Evolutionary conservation across 768 basidiomycete species (phyloP).

Genomic region (Amanita rubescens): DNA sequence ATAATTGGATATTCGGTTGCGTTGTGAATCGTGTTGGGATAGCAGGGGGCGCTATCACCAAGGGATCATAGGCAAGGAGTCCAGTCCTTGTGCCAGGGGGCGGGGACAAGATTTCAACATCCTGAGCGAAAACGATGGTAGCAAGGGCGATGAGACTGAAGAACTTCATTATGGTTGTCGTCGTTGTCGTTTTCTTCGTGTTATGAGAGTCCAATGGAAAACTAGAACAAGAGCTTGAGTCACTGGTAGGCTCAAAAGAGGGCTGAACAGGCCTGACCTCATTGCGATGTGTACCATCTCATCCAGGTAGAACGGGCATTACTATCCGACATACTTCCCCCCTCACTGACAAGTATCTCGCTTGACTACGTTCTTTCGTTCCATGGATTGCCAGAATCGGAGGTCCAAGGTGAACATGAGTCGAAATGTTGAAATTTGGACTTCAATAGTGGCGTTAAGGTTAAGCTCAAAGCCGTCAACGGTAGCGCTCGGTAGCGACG

Average conservation of each 20-base stretch:
- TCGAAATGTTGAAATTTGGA: no score
- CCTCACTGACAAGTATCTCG: no score
- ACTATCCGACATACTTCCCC: no score
- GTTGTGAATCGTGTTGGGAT: constrained; percentile 12
- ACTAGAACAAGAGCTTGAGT: neutral
- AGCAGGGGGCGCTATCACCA: constrained; percentile 21
- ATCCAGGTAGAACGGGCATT: neutral
- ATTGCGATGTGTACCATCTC: no score
- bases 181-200: no score
- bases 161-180: neutral
- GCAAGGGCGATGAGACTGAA: neutral
- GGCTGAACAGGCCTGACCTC: no score
- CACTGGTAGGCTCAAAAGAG: no score
- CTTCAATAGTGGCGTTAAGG: neutral
- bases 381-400: no score
- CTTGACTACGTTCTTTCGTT: no score
- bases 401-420: no score
- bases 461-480: neutral
- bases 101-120: neutral
- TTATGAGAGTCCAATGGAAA: neutral
- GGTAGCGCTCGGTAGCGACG: neutral
- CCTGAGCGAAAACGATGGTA: neutral
- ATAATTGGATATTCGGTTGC: constrained; percentile 4
- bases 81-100: neutral
- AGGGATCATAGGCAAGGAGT: constrained; percentile 27